Conservation (phyloP, 1,284 basidiomycete species). For the Melanopsichium pennsylvanicum region DNA sequence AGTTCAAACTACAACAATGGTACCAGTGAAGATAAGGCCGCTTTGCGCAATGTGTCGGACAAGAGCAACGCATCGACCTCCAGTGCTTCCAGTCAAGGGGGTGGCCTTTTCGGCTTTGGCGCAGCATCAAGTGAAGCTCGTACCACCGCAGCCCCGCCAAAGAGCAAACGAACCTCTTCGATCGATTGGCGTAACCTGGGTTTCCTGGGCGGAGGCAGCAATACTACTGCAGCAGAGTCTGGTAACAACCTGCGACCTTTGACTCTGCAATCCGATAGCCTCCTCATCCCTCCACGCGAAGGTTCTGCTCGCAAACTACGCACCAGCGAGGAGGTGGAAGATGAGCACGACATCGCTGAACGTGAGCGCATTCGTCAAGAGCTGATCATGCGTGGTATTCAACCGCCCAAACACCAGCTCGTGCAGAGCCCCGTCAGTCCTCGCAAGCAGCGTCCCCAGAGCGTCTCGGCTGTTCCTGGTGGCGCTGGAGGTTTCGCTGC, state of each 20-base stretch:
- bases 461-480: slow-evolving; percentile 12
- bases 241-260: slow-evolving; percentile 74
- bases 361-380: slow-evolving; percentile 52
- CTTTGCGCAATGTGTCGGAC: slow-evolving; percentile 15
- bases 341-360: slow-evolving; percentile 48
- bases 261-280: slow-evolving; percentile 68
- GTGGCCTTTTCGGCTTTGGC: slow-evolving; percentile 42
- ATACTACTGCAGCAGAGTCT: slow-evolving; percentile 69
- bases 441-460: slow-evolving; percentile 14
- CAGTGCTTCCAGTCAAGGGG: slow-evolving; percentile 8
- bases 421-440: slow-evolving; percentile 21
- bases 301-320: slow-evolving; percentile 37
- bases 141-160: slow-evolving; percentile 6
- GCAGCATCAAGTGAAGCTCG: slow-evolving; percentile 1
- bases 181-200: slow-evolving; percentile 50
- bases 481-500: slow-evolving; percentile 48
- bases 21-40: slow-evolving; percentile 1
- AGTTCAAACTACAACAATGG: slow-evolving; percentile 3
- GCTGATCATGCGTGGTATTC: slow-evolving; percentile 49
- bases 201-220: slow-evolving; percentile 42
- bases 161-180: slow-evolving; percentile 34
- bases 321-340: slow-evolving; percentile 50
- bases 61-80: slow-evolving; percentile 8
- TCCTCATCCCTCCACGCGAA: slow-evolving; percentile 25
- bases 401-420: slow-evolving; percentile 53